Percentiles rank a stretch among this genome's conserved stretches.
Conservation (phyloP, 2,329 filamentous ascomycete genomes). For the Alternaria rosae region DNA sequence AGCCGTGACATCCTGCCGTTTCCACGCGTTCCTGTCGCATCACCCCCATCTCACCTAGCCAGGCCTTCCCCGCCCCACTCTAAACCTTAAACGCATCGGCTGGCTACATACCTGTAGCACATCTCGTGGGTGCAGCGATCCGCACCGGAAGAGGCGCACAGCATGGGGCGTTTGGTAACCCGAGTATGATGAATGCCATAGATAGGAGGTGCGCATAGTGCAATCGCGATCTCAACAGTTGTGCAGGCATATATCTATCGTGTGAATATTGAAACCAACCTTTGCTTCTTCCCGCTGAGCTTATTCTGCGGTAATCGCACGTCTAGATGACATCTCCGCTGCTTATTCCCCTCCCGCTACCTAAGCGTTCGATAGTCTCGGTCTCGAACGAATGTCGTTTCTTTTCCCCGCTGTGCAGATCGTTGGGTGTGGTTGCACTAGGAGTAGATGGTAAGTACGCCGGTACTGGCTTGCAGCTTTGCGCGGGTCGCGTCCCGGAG, state of each 20-base stretch:
- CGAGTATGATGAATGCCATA: not conserved
- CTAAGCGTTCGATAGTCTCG: conserved; percentile 1
- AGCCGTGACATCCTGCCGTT: not conserved
- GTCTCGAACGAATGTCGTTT: not conserved
- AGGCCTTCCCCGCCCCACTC: not conserved
- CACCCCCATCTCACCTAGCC: not conserved
- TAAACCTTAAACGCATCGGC: not conserved
- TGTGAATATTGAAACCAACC: not conserved
- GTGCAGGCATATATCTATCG: not conserved
- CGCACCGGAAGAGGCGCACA: not conserved
- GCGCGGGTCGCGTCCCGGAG: not conserved
- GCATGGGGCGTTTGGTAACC: not conserved
- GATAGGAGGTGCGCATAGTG: not conserved
- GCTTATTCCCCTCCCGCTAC: not conserved
- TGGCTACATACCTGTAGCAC: not conserved
- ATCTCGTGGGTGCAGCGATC: not conserved
- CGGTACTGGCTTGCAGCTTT: not conserved
- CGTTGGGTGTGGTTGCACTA: not conserved
- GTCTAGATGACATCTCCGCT: not conserved
- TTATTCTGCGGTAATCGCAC: not conserved
- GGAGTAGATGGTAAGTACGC: not conserved
- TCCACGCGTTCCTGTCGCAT: not conserved
- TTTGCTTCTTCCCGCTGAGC: not conserved
- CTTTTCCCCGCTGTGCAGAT: not conserved
- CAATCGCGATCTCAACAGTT: not conserved